Evolutionary conservation across 116 monocot genomes (phyloP), one percentile per base, ranked within the genome.

Genomic region (Thalassia testudinum): DNA sequence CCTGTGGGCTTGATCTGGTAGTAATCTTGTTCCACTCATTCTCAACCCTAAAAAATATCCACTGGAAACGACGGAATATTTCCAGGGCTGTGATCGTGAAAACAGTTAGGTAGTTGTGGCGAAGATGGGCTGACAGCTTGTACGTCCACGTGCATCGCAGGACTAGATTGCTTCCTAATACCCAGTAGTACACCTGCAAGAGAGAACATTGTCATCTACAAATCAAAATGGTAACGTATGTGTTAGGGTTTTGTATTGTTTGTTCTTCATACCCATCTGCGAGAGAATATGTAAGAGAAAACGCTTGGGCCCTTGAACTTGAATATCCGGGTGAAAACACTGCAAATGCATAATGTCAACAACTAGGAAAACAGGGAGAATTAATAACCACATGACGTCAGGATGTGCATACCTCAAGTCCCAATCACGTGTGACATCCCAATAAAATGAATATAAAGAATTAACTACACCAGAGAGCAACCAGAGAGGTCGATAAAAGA

Each of bases 1-100:
- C 43, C 43, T 88, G 85, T 40, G 73, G 6, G 50, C 52, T 70
- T 15, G 74, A 52, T 51, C 65, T 95, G 5, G 50, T 27, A 15
- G 68, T 76, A 61, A 85, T 78, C 76, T 95, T 95, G 70, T 81
- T 80, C 88, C 95, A 95, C 52, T 95, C 95, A 38, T 95, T 95
- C 63, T 95, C 95, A 0, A 95, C 85, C 0, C 95, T 59, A 42
- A 95, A 95, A 67, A 95, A 95, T 22, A 95, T 47, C 95, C 95
- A 95, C 47, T 95, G 95, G 43, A 88, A 95, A 5, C 88, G 83
- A 1, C 95, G 70, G 24, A 88, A 56, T 40, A 95, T 88, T 60
- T 95, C 95, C 51, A 85, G 49, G n/a, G 88, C 81, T 15, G 79
- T 62, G 21, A 95, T 82, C 20, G 85, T 60, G 68, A 95, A 88